Evolutionary conservation across 345 rosid genomes (phyloP).

Genomic region (Corymbia maculata): DNA sequence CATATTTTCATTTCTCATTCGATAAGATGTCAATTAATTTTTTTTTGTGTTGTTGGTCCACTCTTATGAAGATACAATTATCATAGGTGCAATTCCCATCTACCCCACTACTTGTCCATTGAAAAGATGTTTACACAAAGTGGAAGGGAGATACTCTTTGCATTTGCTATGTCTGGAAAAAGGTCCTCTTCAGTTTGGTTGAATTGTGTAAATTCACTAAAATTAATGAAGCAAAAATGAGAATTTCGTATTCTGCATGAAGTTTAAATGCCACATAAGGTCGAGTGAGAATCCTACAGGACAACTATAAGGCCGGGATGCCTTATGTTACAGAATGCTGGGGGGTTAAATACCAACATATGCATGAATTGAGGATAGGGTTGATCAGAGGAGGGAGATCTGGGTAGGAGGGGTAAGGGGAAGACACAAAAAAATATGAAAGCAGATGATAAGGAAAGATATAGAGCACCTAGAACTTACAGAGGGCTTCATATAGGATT

Average conservation of each 20-base stretch:
- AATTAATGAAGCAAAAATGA: neutral
- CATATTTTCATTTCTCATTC: neutral
- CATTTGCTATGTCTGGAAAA: neutral
- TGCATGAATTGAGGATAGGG: neutral
- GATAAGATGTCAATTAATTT: neutral
- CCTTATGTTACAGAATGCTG: neutral
- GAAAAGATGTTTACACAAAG: neutral
- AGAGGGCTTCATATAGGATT: neutral
- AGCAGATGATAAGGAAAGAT: neutral
- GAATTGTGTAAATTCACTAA: neutral
- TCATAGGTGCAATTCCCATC: neutral
- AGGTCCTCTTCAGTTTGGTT: neutral
- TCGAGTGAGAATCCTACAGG: neutral
- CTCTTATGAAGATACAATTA: neutral
- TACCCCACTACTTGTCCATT: neutral
- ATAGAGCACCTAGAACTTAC: neutral
- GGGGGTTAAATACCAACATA: neutral
- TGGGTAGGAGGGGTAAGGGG: neutral
- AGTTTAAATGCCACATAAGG: neutral
- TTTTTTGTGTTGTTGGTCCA: neutral
- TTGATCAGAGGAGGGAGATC: neutral
- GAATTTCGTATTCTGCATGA: neutral
- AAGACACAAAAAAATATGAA: neutral
- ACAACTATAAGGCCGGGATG: neutral
- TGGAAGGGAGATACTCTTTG: neutral